phyloP scores from a whole-genome alignment of 371 early-diverging fungal genomes.

The Mucor indicus region DNA sequence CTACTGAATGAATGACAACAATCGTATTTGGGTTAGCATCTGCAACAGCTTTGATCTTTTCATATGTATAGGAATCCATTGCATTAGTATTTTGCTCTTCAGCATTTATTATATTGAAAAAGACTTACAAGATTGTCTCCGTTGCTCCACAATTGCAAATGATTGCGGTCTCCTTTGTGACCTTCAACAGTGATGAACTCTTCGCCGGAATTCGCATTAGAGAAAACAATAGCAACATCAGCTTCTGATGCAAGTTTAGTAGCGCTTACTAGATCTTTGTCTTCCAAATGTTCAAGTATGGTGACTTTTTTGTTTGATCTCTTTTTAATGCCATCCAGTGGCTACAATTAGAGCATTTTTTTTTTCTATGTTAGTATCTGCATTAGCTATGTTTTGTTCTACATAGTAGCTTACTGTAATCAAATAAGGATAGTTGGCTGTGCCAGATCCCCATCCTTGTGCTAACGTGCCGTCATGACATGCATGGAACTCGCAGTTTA shows the following conservation, averaged over 20 bases:
- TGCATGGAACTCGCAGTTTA: slow-evolving; percentile 32
- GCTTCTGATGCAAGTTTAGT: slow-evolving; percentile 33
- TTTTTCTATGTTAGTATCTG: too few relatives aligned
- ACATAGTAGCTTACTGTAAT: slow-evolving; percentile 33
- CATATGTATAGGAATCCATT: too few relatives aligned
- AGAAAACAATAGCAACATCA: slow-evolving; percentile 59
- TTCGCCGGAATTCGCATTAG: slow-evolving; percentile 60
- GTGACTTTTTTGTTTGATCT: slow-evolving; percentile 29
- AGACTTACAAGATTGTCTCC: slow-evolving; percentile 52
- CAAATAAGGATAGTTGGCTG: slow-evolving; percentile 58
- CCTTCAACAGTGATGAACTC: slow-evolving; percentile 44
- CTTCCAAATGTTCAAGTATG: slow-evolving; percentile 28
- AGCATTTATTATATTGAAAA: neutral
- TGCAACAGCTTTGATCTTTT: slow-evolving; percentile 53
- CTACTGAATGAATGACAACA: slow-evolving; percentile 60
- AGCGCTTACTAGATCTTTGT: slow-evolving; percentile 39
- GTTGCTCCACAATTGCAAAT: slow-evolving; percentile 55
- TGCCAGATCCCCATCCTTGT: slow-evolving; percentile 68
- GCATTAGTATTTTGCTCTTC: too few relatives aligned
- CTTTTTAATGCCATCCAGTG: slow-evolving; percentile 37
- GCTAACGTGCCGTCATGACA: slow-evolving; percentile 50
- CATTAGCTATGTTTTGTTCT: neutral
- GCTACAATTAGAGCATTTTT: too few relatives aligned
- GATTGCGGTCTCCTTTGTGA: slow-evolving; percentile 54
- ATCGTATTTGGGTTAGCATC: slow-evolving; percentile 50